These are phyloP conservation scores for Cladosporium colombiae DNA, from an alignment of 2,329 filamentous ascomycete genomes.

Conservation along the genomic window DNA sequence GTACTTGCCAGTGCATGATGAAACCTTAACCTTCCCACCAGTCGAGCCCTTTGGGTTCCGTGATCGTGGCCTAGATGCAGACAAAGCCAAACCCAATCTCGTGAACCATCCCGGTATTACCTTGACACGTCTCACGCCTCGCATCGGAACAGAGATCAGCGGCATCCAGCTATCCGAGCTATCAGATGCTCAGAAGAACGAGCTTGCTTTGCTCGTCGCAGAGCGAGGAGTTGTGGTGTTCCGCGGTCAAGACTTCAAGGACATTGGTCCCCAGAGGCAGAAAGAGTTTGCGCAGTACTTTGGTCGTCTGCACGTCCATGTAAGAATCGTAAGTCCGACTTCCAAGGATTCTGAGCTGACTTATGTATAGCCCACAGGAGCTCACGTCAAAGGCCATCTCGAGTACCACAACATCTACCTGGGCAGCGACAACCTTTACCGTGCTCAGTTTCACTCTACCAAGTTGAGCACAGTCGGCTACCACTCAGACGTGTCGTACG, in stretches of 20 bases:
- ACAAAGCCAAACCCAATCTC: constrained; percentile 68
- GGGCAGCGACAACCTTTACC: not conserved
- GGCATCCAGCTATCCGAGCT: constrained; percentile 63
- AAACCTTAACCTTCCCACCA: not conserved
- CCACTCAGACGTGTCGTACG: constrained; percentile 88
- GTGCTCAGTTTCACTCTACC: constrained; percentile 60
- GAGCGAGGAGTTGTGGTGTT: constrained; percentile 66
- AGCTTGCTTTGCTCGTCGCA: constrained; percentile 61
- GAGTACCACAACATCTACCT: constrained; percentile 8
- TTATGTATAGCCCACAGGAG: constrained; percentile 60
- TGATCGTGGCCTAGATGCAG: constrained; percentile 75
- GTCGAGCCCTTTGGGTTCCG: constrained; percentile 66
- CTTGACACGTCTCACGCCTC: constrained; percentile 3
- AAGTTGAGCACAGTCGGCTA: constrained; percentile 35
- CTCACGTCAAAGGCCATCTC: constrained; percentile 64
- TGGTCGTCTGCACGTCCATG: constrained; percentile 20
- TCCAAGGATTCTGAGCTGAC: constrained; percentile 40
- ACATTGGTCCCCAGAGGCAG: constrained; percentile 21
- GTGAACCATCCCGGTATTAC: constrained; percentile 40
- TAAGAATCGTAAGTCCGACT: not conserved
- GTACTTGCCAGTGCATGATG: not conserved
- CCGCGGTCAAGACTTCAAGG: constrained; percentile 26
- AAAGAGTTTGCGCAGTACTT: constrained; percentile 24
- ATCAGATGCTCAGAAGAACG: constrained; percentile 58
- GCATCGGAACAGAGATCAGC: constrained; percentile 59